phyloP scores from a whole-genome alignment of 139 green algal species.

The Micractinium sp. region DNA sequence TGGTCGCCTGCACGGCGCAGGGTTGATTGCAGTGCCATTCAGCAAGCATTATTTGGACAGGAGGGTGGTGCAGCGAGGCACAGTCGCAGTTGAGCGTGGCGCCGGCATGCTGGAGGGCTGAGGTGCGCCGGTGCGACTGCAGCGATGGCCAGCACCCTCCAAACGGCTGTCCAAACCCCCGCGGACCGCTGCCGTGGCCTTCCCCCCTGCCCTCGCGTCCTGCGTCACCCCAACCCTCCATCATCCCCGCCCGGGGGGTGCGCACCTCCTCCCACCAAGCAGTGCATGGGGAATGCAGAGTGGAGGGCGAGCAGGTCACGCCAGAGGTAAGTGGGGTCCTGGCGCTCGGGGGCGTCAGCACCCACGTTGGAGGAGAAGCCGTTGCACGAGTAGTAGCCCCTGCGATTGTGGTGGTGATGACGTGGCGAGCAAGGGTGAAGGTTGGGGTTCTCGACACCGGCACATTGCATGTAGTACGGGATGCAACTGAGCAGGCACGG shows the following conservation, averaged over 20 bases:
- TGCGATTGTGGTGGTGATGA: neutral
- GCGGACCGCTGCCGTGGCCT: too few species aligned
- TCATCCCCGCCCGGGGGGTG: too few species aligned
- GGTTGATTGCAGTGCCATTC: neutral
- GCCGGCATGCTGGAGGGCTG: neutral
- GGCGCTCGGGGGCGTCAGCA: neutral
- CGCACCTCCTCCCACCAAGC: slow-evolving; percentile 68
- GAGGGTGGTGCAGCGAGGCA: too few species aligned
- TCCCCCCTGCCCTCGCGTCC: too few species aligned
- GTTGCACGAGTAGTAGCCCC: slow-evolving; percentile 60
- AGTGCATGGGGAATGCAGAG: slow-evolving; percentile 61
- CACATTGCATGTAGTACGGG: too few species aligned
- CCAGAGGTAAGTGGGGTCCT: slow-evolving; percentile 49
- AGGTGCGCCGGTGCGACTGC: neutral
- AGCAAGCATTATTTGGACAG: too few species aligned
- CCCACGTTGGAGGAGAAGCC: slow-evolving; percentile 37
- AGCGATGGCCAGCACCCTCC: neutral
- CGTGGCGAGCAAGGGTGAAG: neutral
- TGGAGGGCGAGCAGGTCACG: slow-evolving; percentile 42
- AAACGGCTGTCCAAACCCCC: too few species aligned
- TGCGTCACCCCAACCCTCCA: too few species aligned
- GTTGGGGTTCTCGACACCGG: too few species aligned
- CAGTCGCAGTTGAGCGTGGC: too few species aligned
- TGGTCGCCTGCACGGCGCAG: neutral
- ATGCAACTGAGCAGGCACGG: neutral